These are phyloP conservation scores for Aspergillus unguis DNA, from an alignment of 2,329 filamentous ascomycete species.

Conservation along the genomic window DNA sequence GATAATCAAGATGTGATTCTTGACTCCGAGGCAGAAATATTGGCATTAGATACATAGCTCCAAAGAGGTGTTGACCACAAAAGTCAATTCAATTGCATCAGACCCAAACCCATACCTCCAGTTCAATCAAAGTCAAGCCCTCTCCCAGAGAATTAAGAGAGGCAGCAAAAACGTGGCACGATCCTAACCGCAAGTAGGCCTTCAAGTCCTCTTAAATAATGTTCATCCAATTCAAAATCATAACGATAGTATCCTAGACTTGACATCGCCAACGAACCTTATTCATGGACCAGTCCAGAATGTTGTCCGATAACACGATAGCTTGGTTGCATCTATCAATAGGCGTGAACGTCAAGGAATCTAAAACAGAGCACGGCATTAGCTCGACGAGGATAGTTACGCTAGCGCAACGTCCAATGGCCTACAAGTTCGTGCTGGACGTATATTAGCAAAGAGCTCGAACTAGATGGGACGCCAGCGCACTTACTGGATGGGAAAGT, in stretches of 20 bases:
- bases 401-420: neutral
- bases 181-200: neutral
- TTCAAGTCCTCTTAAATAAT: constrained; percentile 1
- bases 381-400: neutral
- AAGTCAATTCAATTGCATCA: neutral
- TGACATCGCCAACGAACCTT: constrained; percentile 3
- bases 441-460: neutral
- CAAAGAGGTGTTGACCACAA: neutral
- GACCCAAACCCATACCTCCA: neutral
- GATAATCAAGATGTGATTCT: neutral
- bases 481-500: no score
- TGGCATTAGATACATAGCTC: neutral
- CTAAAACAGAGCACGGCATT: neutral
- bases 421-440: neutral
- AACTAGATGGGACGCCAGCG: neutral
- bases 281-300: neutral
- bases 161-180: neutral
- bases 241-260: constrained; percentile 9
- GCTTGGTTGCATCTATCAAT: neutral
- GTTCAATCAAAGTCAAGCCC: neutral
- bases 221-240: constrained; percentile 5
- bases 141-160: neutral
- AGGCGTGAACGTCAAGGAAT: neutral
- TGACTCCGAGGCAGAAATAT: constrained; percentile 1
- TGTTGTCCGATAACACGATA: neutral